Evolutionary conservation across 2,329 filamentous ascomycete species (phyloP), one percentile per base, ranked within the genome.

Genomic region (Pestalotiopsis sp.): DNA sequence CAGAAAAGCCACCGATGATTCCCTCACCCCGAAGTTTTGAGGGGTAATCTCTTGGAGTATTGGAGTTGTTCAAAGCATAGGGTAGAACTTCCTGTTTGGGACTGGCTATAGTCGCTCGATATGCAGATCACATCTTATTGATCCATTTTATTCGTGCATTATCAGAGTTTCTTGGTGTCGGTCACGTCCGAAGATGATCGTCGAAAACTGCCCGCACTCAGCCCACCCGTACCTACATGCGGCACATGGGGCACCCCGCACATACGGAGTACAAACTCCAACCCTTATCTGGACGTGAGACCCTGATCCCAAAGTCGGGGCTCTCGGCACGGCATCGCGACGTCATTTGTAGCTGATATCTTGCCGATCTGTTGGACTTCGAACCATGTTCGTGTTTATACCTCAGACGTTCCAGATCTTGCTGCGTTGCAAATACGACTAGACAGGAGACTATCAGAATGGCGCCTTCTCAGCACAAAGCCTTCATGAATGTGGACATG

Each of bases 401-500:
- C 31, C 31, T 36, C 7, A 36, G 31, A 36, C 31, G 31, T 36
- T 36, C 31, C 31, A 36, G 31, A 36, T 36, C 1, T 9, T 36
- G 31, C 31, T 36, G 6, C 7, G 7, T n/a, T 52, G 13, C 20
- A 9, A 52, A 17, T 11, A 27, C 20, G 4, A 13, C 12, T 17
- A 6, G 57, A 59, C 20, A n/a, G 31, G 7, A 36, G 7, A 59
- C 62, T 25, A 52, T 65, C 11, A 27, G 14, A 4, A 58, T 66
- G 45, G 49, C 64, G 17, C 49, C 49, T 17, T 25, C 38, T 9
- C 27, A 58, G 14, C 41, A 52, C 5, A 68, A 68, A 73, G 67
- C 31, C 17, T 60, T 45, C 67, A 81, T 85, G 68, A 85, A 85
- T 61, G 79, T 80, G 61, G 83, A 85, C 70, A 75, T 85, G 66